Percentiles rank a stretch among this genome's conserved stretches.
These are phyloP conservation scores for Paecilomyces sp. DNA, from an alignment of 2,329 filamentous ascomycete species.

Conservation along the genomic window DNA sequence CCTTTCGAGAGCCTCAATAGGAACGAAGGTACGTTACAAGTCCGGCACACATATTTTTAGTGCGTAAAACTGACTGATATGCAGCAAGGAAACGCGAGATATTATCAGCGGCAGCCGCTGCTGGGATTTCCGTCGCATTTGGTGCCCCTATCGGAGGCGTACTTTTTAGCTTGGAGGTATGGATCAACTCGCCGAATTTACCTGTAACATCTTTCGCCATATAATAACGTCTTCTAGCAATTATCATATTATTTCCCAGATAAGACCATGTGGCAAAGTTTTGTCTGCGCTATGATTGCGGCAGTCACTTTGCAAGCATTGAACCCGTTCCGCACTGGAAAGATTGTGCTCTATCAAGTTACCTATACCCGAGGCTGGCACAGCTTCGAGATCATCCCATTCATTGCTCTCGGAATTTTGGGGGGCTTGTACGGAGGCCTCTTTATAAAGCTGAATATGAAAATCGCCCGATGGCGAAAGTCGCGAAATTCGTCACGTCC, in stretches of 20 bases:
- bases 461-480: conserved; percentile 72
- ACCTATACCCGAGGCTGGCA: conserved; percentile 91
- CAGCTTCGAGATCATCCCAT: conserved; percentile 86
- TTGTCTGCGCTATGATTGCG: conserved; percentile 98
- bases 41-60: not conserved
- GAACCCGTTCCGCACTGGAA: conserved; percentile 90
- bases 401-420: conserved; percentile 74
- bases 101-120: conserved; percentile 82
- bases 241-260: conserved; percentile 96
- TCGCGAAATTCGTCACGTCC: conserved; percentile 63
- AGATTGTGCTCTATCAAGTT: conserved; percentile 93
- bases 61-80: conserved; percentile 7
- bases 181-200: conserved; percentile 3
- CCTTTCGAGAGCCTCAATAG: conserved; percentile 70
- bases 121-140: conserved; percentile 89
- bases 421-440: conserved; percentile 92
- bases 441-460: conserved; percentile 93
- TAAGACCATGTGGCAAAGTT: conserved; percentile 99
- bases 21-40: conserved; percentile 67
- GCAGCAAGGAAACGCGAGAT: conserved; percentile 86
- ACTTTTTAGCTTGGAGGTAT: conserved; percentile 83
- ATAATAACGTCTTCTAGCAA: conserved; percentile 49
- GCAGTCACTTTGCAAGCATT: conserved; percentile 87
- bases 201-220: not conserved
- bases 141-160: conserved; percentile 91